phyloP scores from a whole-genome alignment of 2,329 filamentous ascomycete species.

The Hypoxylon sp. region DNA sequence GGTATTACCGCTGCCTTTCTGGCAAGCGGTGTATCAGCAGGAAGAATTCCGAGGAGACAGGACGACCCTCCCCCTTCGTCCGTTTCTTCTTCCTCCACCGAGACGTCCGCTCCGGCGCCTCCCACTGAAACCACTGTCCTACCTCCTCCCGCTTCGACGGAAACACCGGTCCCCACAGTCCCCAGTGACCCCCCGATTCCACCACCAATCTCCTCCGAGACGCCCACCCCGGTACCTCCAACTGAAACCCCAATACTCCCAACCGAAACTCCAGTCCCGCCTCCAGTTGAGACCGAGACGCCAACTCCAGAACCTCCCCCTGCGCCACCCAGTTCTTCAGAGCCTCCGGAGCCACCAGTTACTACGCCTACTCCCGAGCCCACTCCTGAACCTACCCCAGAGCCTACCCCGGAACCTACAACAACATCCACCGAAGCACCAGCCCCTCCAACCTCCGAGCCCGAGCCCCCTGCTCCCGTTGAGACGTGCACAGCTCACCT shows the following conservation, averaged over 20 bases:
- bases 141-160: slow-evolving; percentile 2
- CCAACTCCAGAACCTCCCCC: neutral
- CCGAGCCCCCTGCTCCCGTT: slow-evolving; percentile 18
- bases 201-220: neutral
- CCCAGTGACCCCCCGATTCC: neutral
- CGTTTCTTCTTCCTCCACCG: slow-evolving; percentile 4
- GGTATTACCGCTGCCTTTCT: slow-evolving; percentile 38
- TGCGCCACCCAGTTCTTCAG: neutral
- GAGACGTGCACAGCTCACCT: slow-evolving; percentile 44
- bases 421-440: slow-evolving; percentile 7
- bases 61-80: slow-evolving; percentile 12
- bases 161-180: slow-evolving; percentile 1
- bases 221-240: slow-evolving; percentile 4
- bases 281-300: neutral
- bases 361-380: neutral
- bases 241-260: neutral
- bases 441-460: slow-evolving; percentile 8
- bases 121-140: neutral
- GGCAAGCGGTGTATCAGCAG: slow-evolving; percentile 34
- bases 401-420: neutral
- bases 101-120: slow-evolving; percentile 14
- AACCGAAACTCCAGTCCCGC: neutral
- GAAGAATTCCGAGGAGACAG: slow-evolving; percentile 31
- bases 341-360: neutral
- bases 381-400: neutral